Percentiles rank a stretch among this genome's conserved stretches.
These are phyloP conservation scores for Tothia fuscella DNA, from an alignment of 2,329 filamentous ascomycete genomes.

Conservation along the genomic window DNA sequence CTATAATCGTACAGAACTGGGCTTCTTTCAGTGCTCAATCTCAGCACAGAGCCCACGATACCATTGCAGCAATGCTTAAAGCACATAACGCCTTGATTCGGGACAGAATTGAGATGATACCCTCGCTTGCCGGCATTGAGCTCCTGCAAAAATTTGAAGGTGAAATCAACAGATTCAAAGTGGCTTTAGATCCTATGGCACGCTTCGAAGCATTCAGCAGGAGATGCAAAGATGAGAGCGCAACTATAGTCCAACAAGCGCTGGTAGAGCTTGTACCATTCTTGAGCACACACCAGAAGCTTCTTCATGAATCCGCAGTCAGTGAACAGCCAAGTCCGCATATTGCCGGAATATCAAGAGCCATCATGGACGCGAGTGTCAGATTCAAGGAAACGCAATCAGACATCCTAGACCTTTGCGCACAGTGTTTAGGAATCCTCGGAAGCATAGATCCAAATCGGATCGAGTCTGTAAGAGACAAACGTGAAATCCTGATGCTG, in stretches of 20 bases:
- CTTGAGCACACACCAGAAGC: conserved; percentile 59
- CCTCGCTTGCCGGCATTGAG: conserved; percentile 61
- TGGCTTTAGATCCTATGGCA: conserved; percentile 51
- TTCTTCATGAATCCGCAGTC: conserved; percentile 66
- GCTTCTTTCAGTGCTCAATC: conserved; percentile 48
- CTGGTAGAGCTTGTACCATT: conserved; percentile 65
- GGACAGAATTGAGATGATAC: conserved; percentile 61
- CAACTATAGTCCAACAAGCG: conserved; percentile 72
- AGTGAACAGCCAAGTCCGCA: conserved; percentile 74
- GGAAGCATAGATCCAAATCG: conserved; percentile 87
- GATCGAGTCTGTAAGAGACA: conserved; percentile 66
- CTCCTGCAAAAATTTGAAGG: conserved; percentile 56
- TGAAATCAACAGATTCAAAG: conserved; percentile 53
- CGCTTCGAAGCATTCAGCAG: conserved; percentile 59
- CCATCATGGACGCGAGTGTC: conserved; percentile 73
- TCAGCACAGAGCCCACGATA: conserved; percentile 45
- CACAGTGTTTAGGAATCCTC: conserved; percentile 74
- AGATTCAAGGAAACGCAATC: conserved; percentile 60
- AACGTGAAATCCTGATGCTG: conserved; percentile 71
- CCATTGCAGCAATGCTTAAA: conserved; percentile 55
- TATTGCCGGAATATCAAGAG: conserved; percentile 58
- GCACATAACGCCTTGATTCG: conserved; percentile 49
- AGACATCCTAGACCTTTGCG: conserved; percentile 60
- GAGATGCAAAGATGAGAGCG: conserved; percentile 71
- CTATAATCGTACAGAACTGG: conserved; percentile 79